A percentile compares a stretch with the other conserved stretches of the same genome.
Evolutionary conservation across 441 rosid species (phyloP).

Genomic region (California macrophylla): DNA sequence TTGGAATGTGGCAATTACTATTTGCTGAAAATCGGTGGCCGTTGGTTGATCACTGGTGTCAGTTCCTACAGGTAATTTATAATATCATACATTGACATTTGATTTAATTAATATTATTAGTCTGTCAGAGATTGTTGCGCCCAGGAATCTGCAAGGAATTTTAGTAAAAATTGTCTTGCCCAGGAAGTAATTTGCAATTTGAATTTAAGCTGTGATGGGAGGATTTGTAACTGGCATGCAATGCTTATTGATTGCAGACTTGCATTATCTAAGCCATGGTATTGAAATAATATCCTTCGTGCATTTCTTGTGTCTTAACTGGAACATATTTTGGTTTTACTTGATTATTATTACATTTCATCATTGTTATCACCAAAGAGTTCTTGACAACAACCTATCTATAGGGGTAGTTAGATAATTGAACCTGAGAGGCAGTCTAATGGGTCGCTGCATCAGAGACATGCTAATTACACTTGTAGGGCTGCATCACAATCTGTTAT

Average conservation of each 20-base stretch:
- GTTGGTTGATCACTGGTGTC: constrained; percentile 83
- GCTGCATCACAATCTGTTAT: not conserved
- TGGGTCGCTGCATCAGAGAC: no score
- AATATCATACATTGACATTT: not conserved
- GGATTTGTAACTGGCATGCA: not conserved
- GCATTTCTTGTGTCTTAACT: not conserved
- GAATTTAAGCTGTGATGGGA: not conserved
- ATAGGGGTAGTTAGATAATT: no score
- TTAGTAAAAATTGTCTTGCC: no score
- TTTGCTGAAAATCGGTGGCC: constrained; percentile 88
- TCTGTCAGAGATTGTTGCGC: no score
- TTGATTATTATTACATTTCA: no score
- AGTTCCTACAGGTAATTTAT: constrained; percentile 71
- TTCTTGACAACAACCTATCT: no score
- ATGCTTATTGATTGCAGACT: not conserved
- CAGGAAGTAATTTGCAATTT: no score
- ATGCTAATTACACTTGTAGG: no score
- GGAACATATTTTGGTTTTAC: no score
- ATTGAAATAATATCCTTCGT: not conserved
- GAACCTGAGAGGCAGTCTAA: no score
- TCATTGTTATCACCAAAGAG: no score
- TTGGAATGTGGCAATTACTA: constrained; percentile 92
- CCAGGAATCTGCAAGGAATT: not conserved
- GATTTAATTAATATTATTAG: not conserved
- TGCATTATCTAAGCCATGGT: not conserved